Conservation (phyloP, 75 land plant species). For the Larix kaempferi region DNA sequence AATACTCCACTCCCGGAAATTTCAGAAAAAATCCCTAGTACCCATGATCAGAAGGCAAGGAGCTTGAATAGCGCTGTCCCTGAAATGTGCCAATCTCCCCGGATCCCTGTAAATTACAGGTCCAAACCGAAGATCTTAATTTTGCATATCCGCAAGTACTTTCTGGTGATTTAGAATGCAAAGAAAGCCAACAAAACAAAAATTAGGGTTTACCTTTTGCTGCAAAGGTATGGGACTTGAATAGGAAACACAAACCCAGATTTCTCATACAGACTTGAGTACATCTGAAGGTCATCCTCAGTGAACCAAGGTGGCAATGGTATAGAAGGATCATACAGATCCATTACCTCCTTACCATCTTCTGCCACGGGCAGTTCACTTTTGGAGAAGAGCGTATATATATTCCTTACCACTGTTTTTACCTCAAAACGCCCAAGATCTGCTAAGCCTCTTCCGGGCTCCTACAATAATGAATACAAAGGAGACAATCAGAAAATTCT, state of each 20-base stretch:
- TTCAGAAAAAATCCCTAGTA: conserved; percentile 37
- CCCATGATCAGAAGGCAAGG: conserved; percentile 48
- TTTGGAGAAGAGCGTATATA: conserved; percentile 57
- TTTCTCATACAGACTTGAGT: conserved; percentile 48
- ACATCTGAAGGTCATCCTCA: conserved; percentile 46
- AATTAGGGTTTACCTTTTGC: background rate
- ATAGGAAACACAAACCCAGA: conserved; percentile 50
- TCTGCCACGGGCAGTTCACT: conserved; percentile 45
- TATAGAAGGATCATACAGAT: conserved; percentile 37
- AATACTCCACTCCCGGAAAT: conserved; percentile 49
- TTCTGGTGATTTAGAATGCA: background rate
- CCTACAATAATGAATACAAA: conserved; percentile 22
- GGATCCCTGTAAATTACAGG: conserved; percentile 11
- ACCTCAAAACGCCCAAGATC: conserved; percentile 70
- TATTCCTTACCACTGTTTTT: conserved; percentile 46
- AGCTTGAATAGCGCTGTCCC: conserved; percentile 21
- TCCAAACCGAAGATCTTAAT: background rate
- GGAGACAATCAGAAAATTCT: background rate
- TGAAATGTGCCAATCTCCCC: background rate
- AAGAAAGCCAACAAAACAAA: background rate
- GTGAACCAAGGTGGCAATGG: conserved; percentile 62
- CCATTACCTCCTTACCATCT: conserved; percentile 60
- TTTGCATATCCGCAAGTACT: background rate
- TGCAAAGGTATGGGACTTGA: conserved; percentile 45
- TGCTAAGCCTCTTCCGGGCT: conserved; percentile 69